phyloP scores from a whole-genome alignment of 2,329 filamentous ascomycete species.

The Lithohypha guttulata region DNA sequence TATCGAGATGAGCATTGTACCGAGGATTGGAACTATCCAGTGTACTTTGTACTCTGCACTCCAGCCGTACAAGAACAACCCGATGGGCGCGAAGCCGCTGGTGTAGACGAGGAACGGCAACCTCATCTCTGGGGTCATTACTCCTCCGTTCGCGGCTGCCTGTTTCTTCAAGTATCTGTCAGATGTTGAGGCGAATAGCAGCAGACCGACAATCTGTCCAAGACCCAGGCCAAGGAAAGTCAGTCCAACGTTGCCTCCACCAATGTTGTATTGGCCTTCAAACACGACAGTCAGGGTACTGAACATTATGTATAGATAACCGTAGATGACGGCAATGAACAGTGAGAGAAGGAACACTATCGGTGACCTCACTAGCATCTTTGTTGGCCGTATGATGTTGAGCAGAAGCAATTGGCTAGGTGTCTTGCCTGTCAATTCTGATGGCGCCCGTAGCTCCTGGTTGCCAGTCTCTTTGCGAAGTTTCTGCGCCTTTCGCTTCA shows the following conservation, averaged over 20 bases:
- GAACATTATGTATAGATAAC: slow-evolving; percentile 47
- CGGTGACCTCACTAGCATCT: slow-evolving; percentile 71
- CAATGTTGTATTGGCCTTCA: slow-evolving; percentile 67
- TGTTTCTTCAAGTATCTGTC: slow-evolving; percentile 55
- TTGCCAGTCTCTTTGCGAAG: slow-evolving; percentile 60
- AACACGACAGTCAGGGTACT: slow-evolving; percentile 54
- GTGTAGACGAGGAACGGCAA: slow-evolving; percentile 73
- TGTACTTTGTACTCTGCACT: slow-evolving; percentile 44
- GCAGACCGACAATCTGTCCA: slow-evolving; percentile 77
- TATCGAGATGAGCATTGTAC: slow-evolving; percentile 62
- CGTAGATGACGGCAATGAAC: slow-evolving; percentile 71
- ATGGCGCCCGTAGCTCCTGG: slow-evolving; percentile 60
- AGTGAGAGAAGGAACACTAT: slow-evolving; percentile 76
- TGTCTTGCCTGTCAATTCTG: slow-evolving; percentile 64
- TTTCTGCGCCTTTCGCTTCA: slow-evolving; percentile 59
- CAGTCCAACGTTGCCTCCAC: slow-evolving; percentile 47
- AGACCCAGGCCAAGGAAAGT: slow-evolving; percentile 41
- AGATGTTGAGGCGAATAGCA: slow-evolving; percentile 52
- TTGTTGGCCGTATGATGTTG: slow-evolving; percentile 73
- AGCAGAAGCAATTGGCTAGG: slow-evolving; percentile 57
- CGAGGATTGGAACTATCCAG: slow-evolving; percentile 51
- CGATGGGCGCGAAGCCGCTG: slow-evolving; percentile 62
- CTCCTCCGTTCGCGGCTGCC: slow-evolving; percentile 26
- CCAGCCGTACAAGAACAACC: slow-evolving; percentile 59
- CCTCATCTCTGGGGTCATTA: slow-evolving; percentile 54